These are phyloP conservation scores for Xerocomus potaroensis DNA, from an alignment of 768 basidiomycete genomes.

Conservation along the genomic window DNA sequence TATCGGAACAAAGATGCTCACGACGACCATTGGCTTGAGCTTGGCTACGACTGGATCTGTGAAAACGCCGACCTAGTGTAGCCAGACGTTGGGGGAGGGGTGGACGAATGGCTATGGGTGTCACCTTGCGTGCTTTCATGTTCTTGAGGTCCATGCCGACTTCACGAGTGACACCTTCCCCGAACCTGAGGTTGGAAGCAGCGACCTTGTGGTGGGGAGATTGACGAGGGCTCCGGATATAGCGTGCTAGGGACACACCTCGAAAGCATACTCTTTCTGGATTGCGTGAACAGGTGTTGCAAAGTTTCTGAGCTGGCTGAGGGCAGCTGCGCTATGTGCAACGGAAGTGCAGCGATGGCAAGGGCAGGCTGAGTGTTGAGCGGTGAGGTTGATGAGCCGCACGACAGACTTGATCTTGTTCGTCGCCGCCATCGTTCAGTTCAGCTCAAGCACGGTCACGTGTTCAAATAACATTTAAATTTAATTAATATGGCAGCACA, in stretches of 20 bases:
- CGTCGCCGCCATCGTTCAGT: constrained; percentile 39
- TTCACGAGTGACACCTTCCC: constrained; percentile 84
- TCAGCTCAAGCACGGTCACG: neutral
- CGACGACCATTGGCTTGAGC: constrained; percentile 77
- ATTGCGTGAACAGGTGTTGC: constrained; percentile 71
- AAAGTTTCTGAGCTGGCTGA: constrained; percentile 64
- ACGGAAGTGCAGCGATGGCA: constrained; percentile 65
- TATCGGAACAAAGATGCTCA: constrained; percentile 33
- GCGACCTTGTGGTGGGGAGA: constrained; percentile 52
- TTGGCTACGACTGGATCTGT: constrained; percentile 85
- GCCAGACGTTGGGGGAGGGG: constrained; percentile 4
- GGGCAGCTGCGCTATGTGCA: constrained; percentile 38
- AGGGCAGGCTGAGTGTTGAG: constrained; percentile 71
- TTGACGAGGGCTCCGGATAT: neutral
- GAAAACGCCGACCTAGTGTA: constrained; percentile 83
- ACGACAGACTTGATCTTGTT: constrained; percentile 49
- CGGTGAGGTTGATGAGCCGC: constrained; percentile 65
- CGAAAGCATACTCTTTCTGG: constrained; percentile 90
- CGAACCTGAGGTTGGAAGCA: constrained; percentile 84
- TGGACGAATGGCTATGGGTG: neutral
- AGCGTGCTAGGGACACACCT: constrained; percentile 42
- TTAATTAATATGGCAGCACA: constrained; percentile 6
- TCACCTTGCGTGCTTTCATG: constrained; percentile 82
- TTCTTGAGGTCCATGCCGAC: constrained; percentile 94
- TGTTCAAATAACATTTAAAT: too few relatives aligned